Percentiles rank a stretch among this genome's conserved stretches.
Conservation (phyloP, 202 grass and related monocot species). For the Setaria italica region DNA sequence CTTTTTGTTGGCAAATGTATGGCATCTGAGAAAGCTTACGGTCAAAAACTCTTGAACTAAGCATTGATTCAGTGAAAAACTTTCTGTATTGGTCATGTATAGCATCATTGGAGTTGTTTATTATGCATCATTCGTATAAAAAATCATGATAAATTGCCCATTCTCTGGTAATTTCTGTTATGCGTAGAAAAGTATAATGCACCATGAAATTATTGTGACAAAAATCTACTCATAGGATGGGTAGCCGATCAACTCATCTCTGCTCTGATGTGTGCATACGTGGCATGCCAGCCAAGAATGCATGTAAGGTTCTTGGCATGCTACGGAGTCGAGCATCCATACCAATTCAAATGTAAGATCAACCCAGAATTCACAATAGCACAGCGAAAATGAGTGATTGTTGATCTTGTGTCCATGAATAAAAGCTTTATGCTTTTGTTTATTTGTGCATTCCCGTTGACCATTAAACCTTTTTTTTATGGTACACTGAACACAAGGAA, state of each 20-base stretch:
- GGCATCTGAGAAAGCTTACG: background rate
- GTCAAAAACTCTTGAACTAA: background rate
- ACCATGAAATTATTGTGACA: background rate
- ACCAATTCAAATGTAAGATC: background rate
- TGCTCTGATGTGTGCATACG: no score
- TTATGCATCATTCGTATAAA: background rate
- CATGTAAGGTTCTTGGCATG: background rate
- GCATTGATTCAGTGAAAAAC: background rate
- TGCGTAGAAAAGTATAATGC: no score
- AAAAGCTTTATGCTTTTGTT: background rate
- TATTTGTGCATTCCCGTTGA: background rate
- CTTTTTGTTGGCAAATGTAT: background rate
- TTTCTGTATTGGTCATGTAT: background rate
- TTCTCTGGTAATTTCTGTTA: background rate
- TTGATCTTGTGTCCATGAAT: background rate
- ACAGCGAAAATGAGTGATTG: background rate
- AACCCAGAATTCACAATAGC: background rate
- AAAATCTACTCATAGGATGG: background rate
- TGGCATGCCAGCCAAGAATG: background rate
- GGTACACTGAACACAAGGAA: background rate
- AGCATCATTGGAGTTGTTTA: background rate
- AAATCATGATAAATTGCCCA: background rate
- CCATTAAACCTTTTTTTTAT: background rate
- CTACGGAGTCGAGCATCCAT: no score
- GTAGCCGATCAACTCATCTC: no score